phyloP scores from a whole-genome alignment of 2,329 filamentous ascomycete genomes.

The Sclerotinia glacialis region DNA sequence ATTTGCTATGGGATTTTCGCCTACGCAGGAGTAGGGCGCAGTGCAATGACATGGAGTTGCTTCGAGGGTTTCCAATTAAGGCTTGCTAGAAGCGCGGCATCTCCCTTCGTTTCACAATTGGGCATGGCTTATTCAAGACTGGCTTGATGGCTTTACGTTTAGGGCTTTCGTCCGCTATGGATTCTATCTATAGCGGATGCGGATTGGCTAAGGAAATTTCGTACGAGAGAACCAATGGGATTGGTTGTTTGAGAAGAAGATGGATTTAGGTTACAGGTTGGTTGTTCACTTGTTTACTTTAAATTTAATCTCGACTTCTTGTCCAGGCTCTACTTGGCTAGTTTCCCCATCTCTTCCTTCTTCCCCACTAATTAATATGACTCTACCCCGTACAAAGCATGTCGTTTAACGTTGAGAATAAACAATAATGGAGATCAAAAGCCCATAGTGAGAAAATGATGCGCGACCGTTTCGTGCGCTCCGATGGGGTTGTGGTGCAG shows the following conservation, averaged over 20 bases:
- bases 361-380: constrained; percentile 1
- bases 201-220: not conserved
- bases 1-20: not conserved
- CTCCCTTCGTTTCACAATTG: not conserved
- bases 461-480: not conserved
- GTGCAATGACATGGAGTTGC: not conserved
- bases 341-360: not conserved
- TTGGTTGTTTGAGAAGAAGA: not conserved
- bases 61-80: not conserved
- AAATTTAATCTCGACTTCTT: not conserved
- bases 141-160: not conserved
- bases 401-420: constrained; percentile 8
- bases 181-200: not conserved
- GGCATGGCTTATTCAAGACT: no score
- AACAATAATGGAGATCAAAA: not conserved
- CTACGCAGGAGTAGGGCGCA: not conserved
- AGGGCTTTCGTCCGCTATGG: not conserved
- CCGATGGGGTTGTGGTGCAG: not conserved
- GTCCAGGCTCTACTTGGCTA: not conserved
- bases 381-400: not conserved
- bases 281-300: not conserved
- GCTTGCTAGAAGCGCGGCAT: not conserved
- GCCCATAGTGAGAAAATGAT: not conserved
- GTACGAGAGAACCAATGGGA: not conserved
- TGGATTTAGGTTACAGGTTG: no score